phyloP scores from a whole-genome alignment of 192 early-diverging fungal species.

The Oehlia diaphana region DNA sequence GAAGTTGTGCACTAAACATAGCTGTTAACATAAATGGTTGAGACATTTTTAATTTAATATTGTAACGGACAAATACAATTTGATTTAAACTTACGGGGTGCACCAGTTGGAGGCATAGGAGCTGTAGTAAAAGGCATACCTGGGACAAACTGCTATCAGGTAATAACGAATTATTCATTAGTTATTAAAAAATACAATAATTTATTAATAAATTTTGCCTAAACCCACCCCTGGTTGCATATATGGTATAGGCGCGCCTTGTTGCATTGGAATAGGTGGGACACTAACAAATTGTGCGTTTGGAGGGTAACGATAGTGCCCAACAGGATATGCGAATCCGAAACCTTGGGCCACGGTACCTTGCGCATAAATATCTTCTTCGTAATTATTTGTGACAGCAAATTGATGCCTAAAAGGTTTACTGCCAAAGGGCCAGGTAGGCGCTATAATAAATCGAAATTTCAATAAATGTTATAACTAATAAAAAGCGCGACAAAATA shows the following conservation, averaged over 20 bases:
- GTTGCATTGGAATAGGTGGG: constrained; percentile 52
- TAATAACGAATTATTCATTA: not conserved
- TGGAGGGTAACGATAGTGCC: constrained; percentile 35
- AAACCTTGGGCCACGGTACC: constrained; percentile 41
- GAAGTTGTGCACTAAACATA: constrained; percentile 51
- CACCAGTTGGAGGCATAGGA: constrained; percentile 36
- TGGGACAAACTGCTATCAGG: constrained; percentile 36
- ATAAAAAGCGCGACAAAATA: not conserved
- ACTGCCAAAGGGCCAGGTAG: constrained; percentile 59
- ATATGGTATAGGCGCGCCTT: constrained; percentile 44
- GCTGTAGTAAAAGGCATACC: constrained; percentile 39
- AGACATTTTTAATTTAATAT: not conserved
- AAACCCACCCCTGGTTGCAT: constrained; percentile 45
- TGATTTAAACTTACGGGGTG: constrained; percentile 25
- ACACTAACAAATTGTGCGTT: constrained; percentile 43
- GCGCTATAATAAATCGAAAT: constrained; percentile 34
- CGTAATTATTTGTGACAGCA: constrained; percentile 45
- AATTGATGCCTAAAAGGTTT: constrained; percentile 55
- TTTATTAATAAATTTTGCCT: not conserved
- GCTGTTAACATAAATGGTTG: constrained; percentile 1
- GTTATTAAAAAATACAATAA: not conserved
- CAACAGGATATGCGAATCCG: constrained; percentile 36
- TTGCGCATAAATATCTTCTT: constrained; percentile 51
- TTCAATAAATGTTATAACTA: not conserved
- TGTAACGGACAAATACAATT: too few relatives aligned